phyloP scores from a whole-genome alignment of 345 rosid species.

The Syzygium grande region DNA sequence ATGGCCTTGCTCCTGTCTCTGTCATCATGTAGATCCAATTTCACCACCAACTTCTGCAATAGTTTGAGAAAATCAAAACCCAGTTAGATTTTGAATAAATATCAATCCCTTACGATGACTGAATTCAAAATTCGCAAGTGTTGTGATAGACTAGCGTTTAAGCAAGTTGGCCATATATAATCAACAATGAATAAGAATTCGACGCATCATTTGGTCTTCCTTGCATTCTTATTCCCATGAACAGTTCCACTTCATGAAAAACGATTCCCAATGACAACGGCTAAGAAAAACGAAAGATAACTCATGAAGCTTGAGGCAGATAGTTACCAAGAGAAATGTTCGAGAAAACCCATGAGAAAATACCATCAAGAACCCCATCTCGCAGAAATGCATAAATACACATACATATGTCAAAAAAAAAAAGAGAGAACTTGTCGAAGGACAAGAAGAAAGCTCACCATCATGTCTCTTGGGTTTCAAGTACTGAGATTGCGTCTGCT shows the following conservation, averaged over 20 bases:
- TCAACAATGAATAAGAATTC: not conserved
- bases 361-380: not conserved
- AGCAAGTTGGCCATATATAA: not conserved
- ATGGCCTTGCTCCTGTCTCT: constrained; percentile 3
- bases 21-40: not conserved
- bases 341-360: not conserved
- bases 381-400: not conserved
- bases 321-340: not conserved
- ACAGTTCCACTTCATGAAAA: not conserved
- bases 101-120: not conserved
- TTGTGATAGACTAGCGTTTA: not conserved
- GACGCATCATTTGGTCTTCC: not conserved
- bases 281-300: not conserved
- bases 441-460: not conserved
- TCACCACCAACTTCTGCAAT: constrained; percentile 6
- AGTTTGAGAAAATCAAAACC: not conserved
- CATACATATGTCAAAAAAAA: not conserved
- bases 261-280: not conserved
- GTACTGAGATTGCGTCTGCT: not conserved
- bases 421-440: not conserved
- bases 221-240: not conserved
- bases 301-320: not conserved
- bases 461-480: not conserved
- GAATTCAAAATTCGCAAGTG: not conserved
- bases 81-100: not conserved